Percentiles rank a stretch among this genome's conserved stretches.
These are phyloP conservation scores for Trametes maxima DNA, from an alignment of 768 basidiomycete species.

Conservation along the genomic window DNA sequence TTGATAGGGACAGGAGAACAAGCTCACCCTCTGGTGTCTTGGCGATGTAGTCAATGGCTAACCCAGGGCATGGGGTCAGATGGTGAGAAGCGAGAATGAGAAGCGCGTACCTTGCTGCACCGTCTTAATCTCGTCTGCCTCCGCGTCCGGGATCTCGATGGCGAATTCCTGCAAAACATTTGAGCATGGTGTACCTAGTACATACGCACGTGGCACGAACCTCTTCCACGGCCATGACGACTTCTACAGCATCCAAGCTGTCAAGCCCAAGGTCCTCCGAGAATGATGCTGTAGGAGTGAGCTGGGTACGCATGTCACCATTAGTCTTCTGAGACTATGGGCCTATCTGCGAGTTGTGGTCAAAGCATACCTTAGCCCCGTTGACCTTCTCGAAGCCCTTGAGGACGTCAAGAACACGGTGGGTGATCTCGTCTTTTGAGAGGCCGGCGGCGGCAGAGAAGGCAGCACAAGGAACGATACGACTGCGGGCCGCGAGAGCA, in stretches of 20 bases:
- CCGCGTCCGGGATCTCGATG: constrained; percentile 97
- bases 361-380: constrained; percentile 57
- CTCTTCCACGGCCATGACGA: constrained; percentile 99
- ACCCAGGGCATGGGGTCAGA: constrained; percentile 14
- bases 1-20: neutral
- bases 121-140: constrained; percentile 93
- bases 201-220: constrained; percentile 37
- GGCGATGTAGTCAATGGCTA: constrained; percentile 93
- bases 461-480: constrained; percentile 42
- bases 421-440: constrained; percentile 66
- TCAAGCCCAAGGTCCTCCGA: constrained; percentile 87
- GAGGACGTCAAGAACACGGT: constrained; percentile 79
- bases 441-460: constrained; percentile 73
- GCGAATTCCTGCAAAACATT: constrained; percentile 76
- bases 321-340: neutral
- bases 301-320: constrained; percentile 43
- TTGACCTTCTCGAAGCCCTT: constrained; percentile 91
- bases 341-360: too few relatives aligned
- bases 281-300: constrained; percentile 68
- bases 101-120: constrained; percentile 78
- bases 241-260: constrained; percentile 96
- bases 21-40: constrained; percentile 57
- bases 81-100: constrained; percentile 18
- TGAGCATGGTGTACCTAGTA: neutral
- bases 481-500: constrained; percentile 25